Conservation (phyloP, 1,284 basidiomycete genomes). For the Tilletia indica region DNA sequence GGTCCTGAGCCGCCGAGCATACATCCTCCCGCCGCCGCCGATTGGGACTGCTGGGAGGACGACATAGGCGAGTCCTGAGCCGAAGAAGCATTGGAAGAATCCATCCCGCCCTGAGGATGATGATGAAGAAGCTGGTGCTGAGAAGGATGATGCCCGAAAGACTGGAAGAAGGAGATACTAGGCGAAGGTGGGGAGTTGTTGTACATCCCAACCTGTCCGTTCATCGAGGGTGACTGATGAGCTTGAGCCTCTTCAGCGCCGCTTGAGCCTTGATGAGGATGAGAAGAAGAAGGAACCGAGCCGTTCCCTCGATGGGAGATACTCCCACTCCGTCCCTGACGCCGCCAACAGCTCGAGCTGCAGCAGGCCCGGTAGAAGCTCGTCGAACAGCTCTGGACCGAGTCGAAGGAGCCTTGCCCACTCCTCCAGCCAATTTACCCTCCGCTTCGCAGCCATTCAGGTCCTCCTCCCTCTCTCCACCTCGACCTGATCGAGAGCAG, state of each 20-base stretch:
- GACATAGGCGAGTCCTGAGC: slow-evolving; percentile 13
- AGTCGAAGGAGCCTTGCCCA: slow-evolving; percentile 37
- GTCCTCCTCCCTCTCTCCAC: too few relatives aligned
- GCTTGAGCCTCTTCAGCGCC: too few relatives aligned
- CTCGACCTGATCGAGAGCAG: too few relatives aligned
- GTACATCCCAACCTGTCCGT: too few relatives aligned
- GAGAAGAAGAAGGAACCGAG: too few relatives aligned
- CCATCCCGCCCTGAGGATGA: slow-evolving; percentile 23
- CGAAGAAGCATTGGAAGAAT: slow-evolving; percentile 12
- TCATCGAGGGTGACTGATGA: too few relatives aligned
- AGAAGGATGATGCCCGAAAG: background rate
- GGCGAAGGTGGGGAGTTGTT: background rate
- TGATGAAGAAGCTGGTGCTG: background rate
- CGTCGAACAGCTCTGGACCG: slow-evolving; percentile 32
- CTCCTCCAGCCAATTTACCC: slow-evolving; percentile 21
- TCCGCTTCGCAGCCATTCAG: background rate
- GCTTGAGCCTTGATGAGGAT: too few relatives aligned
- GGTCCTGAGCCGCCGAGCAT: slow-evolving; percentile 28
- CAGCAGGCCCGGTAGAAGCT: slow-evolving; percentile 34
- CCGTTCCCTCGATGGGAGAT: background rate
- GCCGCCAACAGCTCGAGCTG: slow-evolving; percentile 26
- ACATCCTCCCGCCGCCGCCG: slow-evolving; percentile 22
- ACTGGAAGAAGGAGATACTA: background rate
- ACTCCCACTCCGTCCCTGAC: slow-evolving; percentile 17
- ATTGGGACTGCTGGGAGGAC: slow-evolving; percentile 17